Evolutionary conservation across 352 stramenopile genomes (phyloP).

Genomic region (Phytopythium oedochilum): DNA sequence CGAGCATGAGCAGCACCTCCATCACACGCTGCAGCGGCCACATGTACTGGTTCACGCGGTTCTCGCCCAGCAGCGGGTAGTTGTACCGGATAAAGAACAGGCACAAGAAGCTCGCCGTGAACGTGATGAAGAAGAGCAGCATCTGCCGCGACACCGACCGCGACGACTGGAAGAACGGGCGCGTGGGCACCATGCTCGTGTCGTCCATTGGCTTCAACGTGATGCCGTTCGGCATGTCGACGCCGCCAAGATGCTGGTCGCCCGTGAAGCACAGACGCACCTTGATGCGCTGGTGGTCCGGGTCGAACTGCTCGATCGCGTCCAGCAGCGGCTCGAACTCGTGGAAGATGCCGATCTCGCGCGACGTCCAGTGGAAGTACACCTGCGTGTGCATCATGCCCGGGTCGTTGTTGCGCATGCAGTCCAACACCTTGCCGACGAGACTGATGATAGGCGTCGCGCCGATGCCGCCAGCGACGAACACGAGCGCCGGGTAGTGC

Average conservation of each 20-base stretch:
- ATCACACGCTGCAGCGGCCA: conserved; percentile 81
- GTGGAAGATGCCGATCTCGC: conserved; percentile 81
- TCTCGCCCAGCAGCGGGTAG: conserved; percentile 62
- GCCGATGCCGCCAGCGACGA: conserved; percentile 83
- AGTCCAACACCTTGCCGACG: conserved; percentile 80
- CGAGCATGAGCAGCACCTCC: conserved; percentile 70
- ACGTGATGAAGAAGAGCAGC: conserved; percentile 77
- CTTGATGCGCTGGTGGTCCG: conserved; percentile 58
- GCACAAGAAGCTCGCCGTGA: conserved; percentile 65
- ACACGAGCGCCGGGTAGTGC: conserved; percentile 75
- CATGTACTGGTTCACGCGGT: conserved; percentile 66
- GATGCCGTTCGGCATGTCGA: conserved; percentile 72
- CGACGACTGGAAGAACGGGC: conserved; percentile 70
- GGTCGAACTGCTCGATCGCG: conserved; percentile 72
- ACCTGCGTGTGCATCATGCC: conserved; percentile 66
- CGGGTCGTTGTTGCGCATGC: conserved; percentile 73
- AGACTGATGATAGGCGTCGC: conserved; percentile 88
- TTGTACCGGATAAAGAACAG: conserved; percentile 67
- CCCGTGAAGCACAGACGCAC: conserved; percentile 76
- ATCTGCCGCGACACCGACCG: conserved; percentile 66
- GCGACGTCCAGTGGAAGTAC: conserved; percentile 84
- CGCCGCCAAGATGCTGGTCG: conserved; percentile 69
- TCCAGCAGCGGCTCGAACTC: conserved; percentile 80
- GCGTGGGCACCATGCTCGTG: conserved; percentile 71
- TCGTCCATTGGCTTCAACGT: conserved; percentile 80